A percentile compares a stretch with the other conserved stretches of the same genome.
phyloP scores from a whole-genome alignment of 352 stramenopile species.

The Pythium vanterpoolii region DNA sequence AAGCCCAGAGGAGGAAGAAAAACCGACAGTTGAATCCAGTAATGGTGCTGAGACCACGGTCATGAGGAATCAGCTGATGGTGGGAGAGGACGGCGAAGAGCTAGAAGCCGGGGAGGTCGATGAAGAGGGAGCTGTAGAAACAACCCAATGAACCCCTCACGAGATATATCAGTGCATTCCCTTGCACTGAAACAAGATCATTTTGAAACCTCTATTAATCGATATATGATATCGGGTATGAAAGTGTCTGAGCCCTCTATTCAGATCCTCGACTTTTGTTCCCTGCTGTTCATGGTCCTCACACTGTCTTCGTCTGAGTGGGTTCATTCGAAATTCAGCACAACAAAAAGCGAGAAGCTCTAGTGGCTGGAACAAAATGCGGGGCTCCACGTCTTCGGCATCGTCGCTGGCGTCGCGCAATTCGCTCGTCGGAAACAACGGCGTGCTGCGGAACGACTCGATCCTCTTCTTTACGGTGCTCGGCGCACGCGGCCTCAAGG shows the following conservation, averaged over 20 bases:
- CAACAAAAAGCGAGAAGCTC: not conserved
- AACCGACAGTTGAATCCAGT: not conserved
- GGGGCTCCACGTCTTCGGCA: constrained; percentile 5
- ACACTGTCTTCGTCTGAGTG: not conserved
- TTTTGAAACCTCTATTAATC: not conserved
- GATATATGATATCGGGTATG: not conserved
- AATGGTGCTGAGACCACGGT: not conserved
- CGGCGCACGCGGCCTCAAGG: constrained; percentile 59
- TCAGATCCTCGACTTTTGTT: not conserved
- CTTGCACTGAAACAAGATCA: not conserved
- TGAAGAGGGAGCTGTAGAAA: constrained; percentile 13
- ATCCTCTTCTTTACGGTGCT: constrained; percentile 71
- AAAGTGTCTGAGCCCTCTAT: constrained; percentile 2
- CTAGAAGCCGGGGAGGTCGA: constrained; percentile 26
- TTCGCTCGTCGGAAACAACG: constrained; percentile 20
- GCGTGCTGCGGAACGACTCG: constrained; percentile 56
- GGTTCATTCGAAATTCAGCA: not conserved
- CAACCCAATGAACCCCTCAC: not conserved
- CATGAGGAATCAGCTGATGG: constrained; percentile 1
- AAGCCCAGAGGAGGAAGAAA: not conserved
- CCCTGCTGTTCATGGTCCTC: not conserved
- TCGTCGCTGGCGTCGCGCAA: constrained; percentile 11
- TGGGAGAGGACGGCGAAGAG: constrained; percentile 11
- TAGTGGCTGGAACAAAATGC: constrained; percentile 4
- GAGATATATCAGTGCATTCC: not conserved